Conservation (phyloP, 768 basidiomycete genomes). For the Paxillus involutus region DNA sequence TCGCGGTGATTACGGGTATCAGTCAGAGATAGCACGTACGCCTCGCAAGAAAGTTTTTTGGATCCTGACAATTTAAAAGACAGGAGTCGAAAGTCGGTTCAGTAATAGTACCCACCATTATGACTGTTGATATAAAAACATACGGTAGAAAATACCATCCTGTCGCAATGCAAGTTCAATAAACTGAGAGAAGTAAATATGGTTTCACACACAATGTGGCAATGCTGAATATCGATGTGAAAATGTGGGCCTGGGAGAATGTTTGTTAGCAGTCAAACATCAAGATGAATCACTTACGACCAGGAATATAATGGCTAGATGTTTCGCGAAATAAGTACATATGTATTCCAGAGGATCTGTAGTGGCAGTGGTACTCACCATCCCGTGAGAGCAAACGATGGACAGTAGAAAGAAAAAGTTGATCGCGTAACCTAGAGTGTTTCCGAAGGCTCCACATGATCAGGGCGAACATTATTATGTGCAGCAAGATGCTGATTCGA, state of each 20-base stretch:
- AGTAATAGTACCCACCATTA: not conserved
- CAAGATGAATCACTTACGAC: not conserved
- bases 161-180: not conserved
- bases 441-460: slow-evolving; percentile 7
- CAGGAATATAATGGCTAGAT: not conserved
- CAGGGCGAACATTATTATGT: not conserved
- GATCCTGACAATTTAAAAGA: not conserved
- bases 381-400: slow-evolving; percentile 2
- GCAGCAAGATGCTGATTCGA: not conserved
- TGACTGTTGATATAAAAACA: not conserved
- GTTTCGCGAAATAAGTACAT: not conserved
- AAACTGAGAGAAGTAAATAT: not conserved
- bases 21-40: not conserved
- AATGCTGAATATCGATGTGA: not conserved
- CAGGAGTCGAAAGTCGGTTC: not conserved
- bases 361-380: not conserved
- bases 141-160: not conserved
- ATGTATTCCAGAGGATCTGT: not conserved
- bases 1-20: not conserved
- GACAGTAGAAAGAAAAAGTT: slow-evolving; percentile 1
- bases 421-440: not conserved
- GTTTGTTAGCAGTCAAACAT: not conserved
- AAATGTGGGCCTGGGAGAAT: not conserved
- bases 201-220: not conserved
- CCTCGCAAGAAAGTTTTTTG: not conserved